Conservation (phyloP, 2,329 filamentous ascomycete genomes). For the Neobulgaria alba region DNA sequence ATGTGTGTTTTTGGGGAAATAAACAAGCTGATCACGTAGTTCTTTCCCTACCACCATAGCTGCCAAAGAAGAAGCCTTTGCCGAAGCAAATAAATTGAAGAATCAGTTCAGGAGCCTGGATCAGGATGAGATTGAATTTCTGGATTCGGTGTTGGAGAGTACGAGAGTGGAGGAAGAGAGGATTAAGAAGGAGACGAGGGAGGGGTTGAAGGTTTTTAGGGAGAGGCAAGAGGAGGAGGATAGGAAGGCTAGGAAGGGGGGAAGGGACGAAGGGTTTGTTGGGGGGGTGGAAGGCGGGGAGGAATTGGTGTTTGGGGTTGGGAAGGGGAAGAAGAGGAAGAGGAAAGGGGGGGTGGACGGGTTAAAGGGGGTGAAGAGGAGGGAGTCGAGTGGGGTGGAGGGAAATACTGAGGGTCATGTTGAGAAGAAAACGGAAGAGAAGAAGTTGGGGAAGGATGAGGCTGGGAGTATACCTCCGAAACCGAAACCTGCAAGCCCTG, state of each 20-base stretch:
- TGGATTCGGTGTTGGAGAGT: constrained; percentile 49
- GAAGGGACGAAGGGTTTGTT: not conserved
- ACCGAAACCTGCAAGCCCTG: no score
- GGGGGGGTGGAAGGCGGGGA: not conserved
- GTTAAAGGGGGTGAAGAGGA: not conserved
- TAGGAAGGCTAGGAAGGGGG: constrained; percentile 23
- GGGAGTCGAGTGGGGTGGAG: not conserved
- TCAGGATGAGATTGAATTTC: constrained; percentile 70
- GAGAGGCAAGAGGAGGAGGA: constrained; percentile 36
- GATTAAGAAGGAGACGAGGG: constrained; percentile 46
- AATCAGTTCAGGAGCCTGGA: constrained; percentile 74
- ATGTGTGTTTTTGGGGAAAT: not conserved
- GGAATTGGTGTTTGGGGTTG: not conserved
- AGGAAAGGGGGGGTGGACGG: not conserved
- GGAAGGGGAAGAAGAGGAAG: not conserved
- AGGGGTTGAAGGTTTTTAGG: constrained; percentile 47
- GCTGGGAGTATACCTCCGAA: not conserved
- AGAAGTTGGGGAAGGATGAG: not conserved
- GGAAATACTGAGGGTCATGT: no score
- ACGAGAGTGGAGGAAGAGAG: constrained; percentile 46
- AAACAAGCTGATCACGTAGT: constrained; percentile 27
- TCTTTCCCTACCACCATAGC: constrained; percentile 37
- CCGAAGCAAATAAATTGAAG: constrained; percentile 60
- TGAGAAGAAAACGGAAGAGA: not conserved
- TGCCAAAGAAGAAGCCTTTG: constrained; percentile 75